Conservation (phyloP, 2,329 filamentous ascomycete genomes). For the Colletotrichum higginsianum region DNA sequence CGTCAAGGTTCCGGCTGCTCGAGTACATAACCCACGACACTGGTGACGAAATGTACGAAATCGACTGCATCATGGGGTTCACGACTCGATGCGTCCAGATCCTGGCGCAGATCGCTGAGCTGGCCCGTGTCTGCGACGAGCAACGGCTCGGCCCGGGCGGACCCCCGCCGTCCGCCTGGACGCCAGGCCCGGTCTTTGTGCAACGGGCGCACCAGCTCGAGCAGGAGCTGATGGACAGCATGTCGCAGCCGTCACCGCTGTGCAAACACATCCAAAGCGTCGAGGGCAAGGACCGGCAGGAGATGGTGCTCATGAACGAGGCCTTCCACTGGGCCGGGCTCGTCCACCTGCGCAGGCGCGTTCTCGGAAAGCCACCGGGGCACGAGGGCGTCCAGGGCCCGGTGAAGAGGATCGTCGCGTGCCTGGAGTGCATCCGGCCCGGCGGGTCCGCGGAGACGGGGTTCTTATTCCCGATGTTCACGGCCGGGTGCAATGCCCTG, state of each 20-base stretch:
- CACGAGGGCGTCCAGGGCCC: slow-evolving; percentile 75
- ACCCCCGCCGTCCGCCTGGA: slow-evolving; percentile 64
- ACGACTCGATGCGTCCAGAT: slow-evolving; percentile 80
- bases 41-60: slow-evolving; percentile 72
- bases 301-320: slow-evolving; percentile 81
- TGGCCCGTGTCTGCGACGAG: slow-evolving; percentile 78
- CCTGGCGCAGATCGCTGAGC: slow-evolving; percentile 79
- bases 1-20: slow-evolving; percentile 66
- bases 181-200: slow-evolving; percentile 68
- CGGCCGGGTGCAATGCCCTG: slow-evolving; percentile 81
- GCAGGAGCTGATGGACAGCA: slow-evolving; percentile 72
- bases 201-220: slow-evolving; percentile 73
- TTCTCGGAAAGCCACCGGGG: slow-evolving; percentile 72
- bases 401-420: slow-evolving; percentile 74
- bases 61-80: slow-evolving; percentile 87
- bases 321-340: slow-evolving; percentile 86
- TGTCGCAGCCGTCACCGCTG: slow-evolving; percentile 57
- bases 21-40: slow-evolving; percentile 66
- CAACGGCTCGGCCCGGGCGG: slow-evolving; percentile 70
- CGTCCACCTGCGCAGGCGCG: slow-evolving; percentile 81
- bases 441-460: slow-evolving; percentile 82
- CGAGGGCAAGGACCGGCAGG: slow-evolving; percentile 69
- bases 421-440: slow-evolving; percentile 73
- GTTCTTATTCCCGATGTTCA: slow-evolving; percentile 85
- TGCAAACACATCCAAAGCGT: slow-evolving; percentile 63